Base-by-base conservation (phyloP, 768 basidiomycete species). In the Lanmaoa rubissima region DNA sequence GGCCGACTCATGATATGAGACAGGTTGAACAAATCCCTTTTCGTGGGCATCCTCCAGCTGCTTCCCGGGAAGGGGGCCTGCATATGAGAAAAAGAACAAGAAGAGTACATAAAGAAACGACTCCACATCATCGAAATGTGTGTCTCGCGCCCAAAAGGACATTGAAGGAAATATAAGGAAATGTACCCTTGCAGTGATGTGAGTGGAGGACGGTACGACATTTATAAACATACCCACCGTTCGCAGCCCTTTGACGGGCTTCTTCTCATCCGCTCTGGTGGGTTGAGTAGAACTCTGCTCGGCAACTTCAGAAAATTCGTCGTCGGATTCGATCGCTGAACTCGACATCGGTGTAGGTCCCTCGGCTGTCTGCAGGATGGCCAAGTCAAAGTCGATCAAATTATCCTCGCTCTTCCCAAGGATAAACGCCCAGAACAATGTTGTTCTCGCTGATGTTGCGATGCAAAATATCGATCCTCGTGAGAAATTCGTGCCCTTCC, bases 381-480 rank as follows among this genome's bases (percentile, higher is more conserved):
- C 58, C 58, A 58, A 55, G 26, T 75, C 71, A 3, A 74, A 50
- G 49, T 73, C 74, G n/a, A 62, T 73, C 46, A 74, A 19, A 40
- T 70, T 24, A 74, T 1, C 71, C 73, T 36, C 58, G 17, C 40
- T 54, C 57, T 3, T 42, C 57, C 42, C 53, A 51, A 17, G 52
- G 55, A 13, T 17, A 41, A 21, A 24, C 28, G 50, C 2, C 60
- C 59, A 75, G 68, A 17, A 75, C 65, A 7, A 76, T 61, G 45
- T 74, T 74, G 13, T 73, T 72, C 31, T 67, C 65, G 55, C 71
- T 75, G 48, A 75, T 58, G 45, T 75, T 70, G 5, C 71, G 61
- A 40, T 74, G 73, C 3, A 74, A 48, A 40, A 76, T 64, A 0
- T 65, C 66, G 10, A 57, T 53, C 0, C 16, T 34, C 2, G 53